Evolutionary conservation across 2,329 filamentous ascomycete species (phyloP).

Genomic region (Ophiostoma populinum): DNA sequence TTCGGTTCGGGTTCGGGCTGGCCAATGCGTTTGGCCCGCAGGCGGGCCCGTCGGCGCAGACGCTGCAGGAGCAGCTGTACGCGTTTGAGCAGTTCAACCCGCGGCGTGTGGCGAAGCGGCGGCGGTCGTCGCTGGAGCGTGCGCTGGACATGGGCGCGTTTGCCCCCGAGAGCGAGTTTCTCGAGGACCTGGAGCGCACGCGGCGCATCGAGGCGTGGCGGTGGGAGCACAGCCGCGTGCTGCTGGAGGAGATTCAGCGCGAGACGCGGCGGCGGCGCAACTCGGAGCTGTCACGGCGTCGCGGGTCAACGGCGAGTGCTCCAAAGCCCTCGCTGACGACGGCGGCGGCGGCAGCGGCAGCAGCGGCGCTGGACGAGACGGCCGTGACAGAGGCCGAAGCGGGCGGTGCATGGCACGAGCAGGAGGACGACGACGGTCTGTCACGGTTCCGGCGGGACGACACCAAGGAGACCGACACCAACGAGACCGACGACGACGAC

Average conservation of each 20-base stretch:
- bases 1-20: conserved; percentile 53
- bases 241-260: conserved; percentile 77
- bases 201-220: conserved; percentile 84
- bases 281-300: conserved; percentile 31
- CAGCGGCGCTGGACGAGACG: neutral
- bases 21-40: conserved; percentile 32
- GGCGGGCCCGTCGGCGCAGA: conserved; percentile 14
- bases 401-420: conserved; percentile 31
- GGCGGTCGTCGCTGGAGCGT: conserved; percentile 32
- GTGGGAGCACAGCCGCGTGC: conserved; percentile 69
- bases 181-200: conserved; percentile 55
- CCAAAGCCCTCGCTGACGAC: neutral
- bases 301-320: neutral
- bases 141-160: neutral
- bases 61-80: conserved; percentile 71
- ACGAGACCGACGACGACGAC: conserved; percentile 18
- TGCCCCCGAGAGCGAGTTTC: conserved; percentile 35
- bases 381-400: conserved; percentile 1
- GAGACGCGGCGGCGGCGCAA: conserved; percentile 58
- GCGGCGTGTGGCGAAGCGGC: conserved; percentile 35
- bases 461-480: no score
- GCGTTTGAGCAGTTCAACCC: conserved; percentile 79
- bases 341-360: neutral
- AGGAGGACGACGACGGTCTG: conserved; percentile 22
- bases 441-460: neutral